Base-by-base conservation (phyloP, 768 basidiomycete genomes). In the Suillus spraguei region DNA sequence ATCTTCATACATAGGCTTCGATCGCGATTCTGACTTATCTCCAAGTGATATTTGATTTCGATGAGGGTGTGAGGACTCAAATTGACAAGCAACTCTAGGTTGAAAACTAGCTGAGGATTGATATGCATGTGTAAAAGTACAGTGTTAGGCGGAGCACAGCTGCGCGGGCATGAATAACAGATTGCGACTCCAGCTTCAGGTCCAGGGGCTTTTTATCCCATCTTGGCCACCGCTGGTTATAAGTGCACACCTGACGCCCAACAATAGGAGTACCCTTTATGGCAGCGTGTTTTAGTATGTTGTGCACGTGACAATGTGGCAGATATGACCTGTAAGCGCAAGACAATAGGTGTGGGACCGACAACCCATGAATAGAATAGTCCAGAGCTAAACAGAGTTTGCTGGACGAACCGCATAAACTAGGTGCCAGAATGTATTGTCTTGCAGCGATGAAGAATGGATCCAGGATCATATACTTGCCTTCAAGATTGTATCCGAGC, bases 21-120 rank as follows among this genome's bases (percentile, higher is more conserved):
- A 60, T n/a, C 59, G 63, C n/a, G 61, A 70, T 35, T 24, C 38
- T 44, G 58, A 58, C 10, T 39, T 46, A 5, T 59, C 55, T n/a
- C 35, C 41, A 28, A 66, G 44, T 53, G 44, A 13, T 11, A 60
- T 53, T 35, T 62, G 66, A n/a, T n/a, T n/a, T n/a, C n/a, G n/a
- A 52, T 61, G 6, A 49, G 71, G 35, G 59, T 68, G 55, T 16
- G 59, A 17, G n/a, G 61, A 53, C 46, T 58, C 65, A 50, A 61
- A 63, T 72, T 71, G 72, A 65, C 74, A 74, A 72, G 76, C 72
- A 69, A 74, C 52, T 66, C 38, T 24, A 58, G 39, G 24, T 58
- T 59, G 69, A 41, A 60, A 62, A 66, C 60, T 56, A 56, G 67
- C 32, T 16, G 17, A 62, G 54, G 60, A n/a, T 61, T 60, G 67